Percentiles rank a stretch among this genome's conserved stretches.
These are phyloP conservation scores for Kwoniella sp. DNA, from an alignment of 768 basidiomycete genomes.

Conservation along the genomic window DNA sequence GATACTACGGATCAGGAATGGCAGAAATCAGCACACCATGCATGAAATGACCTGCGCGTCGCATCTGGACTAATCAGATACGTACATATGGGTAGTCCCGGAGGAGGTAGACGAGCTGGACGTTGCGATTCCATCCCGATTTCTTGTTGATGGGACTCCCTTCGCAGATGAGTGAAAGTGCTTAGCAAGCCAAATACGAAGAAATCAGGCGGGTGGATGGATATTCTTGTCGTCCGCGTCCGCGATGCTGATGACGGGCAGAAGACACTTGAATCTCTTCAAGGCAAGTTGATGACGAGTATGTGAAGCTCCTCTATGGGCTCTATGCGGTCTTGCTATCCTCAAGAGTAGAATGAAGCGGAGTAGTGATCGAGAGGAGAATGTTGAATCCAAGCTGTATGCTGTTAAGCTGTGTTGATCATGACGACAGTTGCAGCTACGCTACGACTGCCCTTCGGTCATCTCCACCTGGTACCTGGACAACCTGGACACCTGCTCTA, in stretches of 20 bases:
- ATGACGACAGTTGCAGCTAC: too few relatives aligned
- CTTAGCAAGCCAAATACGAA: background rate
- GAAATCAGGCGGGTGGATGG: background rate
- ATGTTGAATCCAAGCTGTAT: too few relatives aligned
- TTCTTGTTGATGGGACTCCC: background rate
- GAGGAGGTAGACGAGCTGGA: conserved; percentile 28
- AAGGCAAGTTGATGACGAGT: too few relatives aligned
- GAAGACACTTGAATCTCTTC: too few relatives aligned
- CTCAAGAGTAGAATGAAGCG: too few relatives aligned
- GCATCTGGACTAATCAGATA: background rate
- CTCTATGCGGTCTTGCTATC: too few relatives aligned
- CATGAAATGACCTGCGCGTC: too few relatives aligned
- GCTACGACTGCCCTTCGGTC: background rate
- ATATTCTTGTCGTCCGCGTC: background rate
- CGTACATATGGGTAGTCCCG: conserved; percentile 47
- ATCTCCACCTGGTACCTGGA: background rate
- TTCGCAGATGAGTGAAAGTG: background rate
- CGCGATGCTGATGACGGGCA: background rate
- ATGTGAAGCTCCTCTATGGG: too few relatives aligned
- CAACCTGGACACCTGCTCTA: too few relatives aligned
- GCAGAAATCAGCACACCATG: conserved; percentile 10
- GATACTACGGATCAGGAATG: conserved; percentile 36
- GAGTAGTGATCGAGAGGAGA: too few relatives aligned
- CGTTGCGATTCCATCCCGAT: conserved; percentile 21
- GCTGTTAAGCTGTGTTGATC: too few relatives aligned